phyloP scores from a whole-genome alignment of 345 rosid genomes.

The Salix viminalis region DNA sequence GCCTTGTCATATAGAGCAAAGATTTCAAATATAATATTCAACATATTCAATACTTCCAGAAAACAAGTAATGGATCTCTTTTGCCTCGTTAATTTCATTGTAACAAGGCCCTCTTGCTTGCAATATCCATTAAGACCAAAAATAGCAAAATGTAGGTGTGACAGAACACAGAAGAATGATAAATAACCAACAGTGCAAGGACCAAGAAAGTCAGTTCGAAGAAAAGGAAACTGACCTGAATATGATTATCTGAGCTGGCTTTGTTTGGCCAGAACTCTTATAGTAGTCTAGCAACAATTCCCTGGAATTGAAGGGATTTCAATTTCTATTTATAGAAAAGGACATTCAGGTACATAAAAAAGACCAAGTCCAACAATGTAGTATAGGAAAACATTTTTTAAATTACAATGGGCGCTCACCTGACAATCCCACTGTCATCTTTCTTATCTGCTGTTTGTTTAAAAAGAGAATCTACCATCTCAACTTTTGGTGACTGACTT shows the following conservation, averaged over 20 bases:
- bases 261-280: conserved; percentile 18
- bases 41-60: not conserved
- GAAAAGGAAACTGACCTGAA: conserved; percentile 12
- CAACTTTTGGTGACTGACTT: conserved; percentile 25
- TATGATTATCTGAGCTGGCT: conserved; percentile 21
- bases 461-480: conserved; percentile 21
- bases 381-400: not conserved
- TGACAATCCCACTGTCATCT: conserved; percentile 18
- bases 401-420: conserved; percentile 2
- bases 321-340: not conserved
- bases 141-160: not conserved
- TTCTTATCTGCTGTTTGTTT: not conserved
- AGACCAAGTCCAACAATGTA: too few species aligned
- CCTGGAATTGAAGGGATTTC: conserved; percentile 9
- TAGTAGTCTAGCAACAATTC: conserved; percentile 22
- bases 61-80: not conserved
- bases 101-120: not conserved
- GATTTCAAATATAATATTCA: not conserved
- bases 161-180: not conserved
- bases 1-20: not conserved
- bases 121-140: not conserved
- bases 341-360: not conserved
- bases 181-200: not conserved
- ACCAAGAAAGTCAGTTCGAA: not conserved
- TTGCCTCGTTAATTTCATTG: not conserved